Evolutionary conservation across 306 rosid species (phyloP).

Genomic region (Cucurbita pepo): DNA sequence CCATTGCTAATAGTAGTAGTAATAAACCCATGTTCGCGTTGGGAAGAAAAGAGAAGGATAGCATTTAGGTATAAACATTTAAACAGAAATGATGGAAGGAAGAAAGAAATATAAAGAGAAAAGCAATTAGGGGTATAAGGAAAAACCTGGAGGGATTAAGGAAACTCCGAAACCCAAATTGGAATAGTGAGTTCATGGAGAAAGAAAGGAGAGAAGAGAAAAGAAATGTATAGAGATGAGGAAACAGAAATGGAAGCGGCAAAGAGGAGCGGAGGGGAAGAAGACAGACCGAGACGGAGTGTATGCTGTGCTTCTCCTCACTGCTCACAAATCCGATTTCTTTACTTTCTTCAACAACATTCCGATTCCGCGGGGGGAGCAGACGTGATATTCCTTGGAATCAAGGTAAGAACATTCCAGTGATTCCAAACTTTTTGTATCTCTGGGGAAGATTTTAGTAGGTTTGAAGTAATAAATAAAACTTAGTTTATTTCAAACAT

Average conservation of each 20-base stretch:
- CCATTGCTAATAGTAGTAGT: not conserved
- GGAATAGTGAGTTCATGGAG: constrained; percentile 40
- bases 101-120: not conserved
- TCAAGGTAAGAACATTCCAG: no score
- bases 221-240: not conserved
- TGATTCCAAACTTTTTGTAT: no score
- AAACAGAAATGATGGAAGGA: not conserved
- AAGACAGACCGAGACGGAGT: not conserved
- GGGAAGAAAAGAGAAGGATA: not conserved
- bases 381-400: no score
- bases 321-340: not conserved
- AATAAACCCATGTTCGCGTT: not conserved
- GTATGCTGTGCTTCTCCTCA: not conserved
- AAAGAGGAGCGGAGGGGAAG: not conserved
- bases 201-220: not conserved
- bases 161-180: constrained; percentile 19
- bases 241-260: not conserved
- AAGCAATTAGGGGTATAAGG: not conserved
- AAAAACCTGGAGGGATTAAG: constrained; percentile 28
- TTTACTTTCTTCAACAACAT: no score
- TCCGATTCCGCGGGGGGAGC: no score
- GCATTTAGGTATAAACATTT: no score
- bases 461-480: no score
- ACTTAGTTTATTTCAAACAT: no score
- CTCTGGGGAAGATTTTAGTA: no score